Evolutionary conservation across 345 rosid species (phyloP).

Genomic region (Salix suchowensis): DNA sequence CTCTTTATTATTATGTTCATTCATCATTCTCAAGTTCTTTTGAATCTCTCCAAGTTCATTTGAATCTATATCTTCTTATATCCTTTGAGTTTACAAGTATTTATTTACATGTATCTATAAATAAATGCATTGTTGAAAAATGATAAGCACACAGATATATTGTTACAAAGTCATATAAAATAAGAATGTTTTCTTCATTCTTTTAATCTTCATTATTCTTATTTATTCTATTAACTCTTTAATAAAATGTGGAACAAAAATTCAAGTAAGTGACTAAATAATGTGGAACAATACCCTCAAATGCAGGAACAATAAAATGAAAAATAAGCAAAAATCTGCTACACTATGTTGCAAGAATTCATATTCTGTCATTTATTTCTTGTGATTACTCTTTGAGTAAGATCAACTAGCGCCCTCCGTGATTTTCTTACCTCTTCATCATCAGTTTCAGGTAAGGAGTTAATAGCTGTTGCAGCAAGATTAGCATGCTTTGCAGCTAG

Average conservation of each 20-base stretch:
- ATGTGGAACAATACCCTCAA: background rate
- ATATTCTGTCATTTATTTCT: conserved; percentile 53
- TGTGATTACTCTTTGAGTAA: conserved; percentile 69
- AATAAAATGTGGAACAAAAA: background rate
- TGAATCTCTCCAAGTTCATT: no score
- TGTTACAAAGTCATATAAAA: no score
- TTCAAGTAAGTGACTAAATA: background rate
- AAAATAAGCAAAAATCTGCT: conserved; percentile 11
- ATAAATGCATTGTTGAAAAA: no score
- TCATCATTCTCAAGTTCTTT: no score
- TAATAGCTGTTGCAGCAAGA: conserved; percentile 73
- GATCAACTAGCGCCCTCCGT: conserved; percentile 79
- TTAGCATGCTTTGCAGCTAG: conserved; percentile 72
- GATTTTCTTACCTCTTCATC: conserved; percentile 68
- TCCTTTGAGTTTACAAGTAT: no score
- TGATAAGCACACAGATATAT: no score
- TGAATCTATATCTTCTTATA: no score
- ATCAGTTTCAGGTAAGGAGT: conserved; percentile 63
- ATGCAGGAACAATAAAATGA: conserved; percentile 5
- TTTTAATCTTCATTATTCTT: no score
- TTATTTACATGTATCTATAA: no score
- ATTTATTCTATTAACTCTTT: no score
- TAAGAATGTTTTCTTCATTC: no score
- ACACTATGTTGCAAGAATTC: background rate
- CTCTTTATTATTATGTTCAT: no score